Conservation (phyloP, 441 rosid genomes). For the Eutrema salsugineum region DNA sequence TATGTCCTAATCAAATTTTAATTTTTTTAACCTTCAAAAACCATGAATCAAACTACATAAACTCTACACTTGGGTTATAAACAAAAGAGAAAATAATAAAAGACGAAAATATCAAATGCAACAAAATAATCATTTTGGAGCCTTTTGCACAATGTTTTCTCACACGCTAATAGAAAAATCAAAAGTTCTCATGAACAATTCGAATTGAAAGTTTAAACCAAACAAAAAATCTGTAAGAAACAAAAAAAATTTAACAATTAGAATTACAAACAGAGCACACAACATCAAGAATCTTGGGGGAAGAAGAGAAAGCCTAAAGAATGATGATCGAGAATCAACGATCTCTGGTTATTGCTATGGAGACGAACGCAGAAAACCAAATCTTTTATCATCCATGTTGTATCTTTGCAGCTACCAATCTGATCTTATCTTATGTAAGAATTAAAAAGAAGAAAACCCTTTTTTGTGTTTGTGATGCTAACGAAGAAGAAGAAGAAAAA, state of each 20-base stretch:
- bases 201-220: slow-evolving; percentile 4
- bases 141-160: slow-evolving; percentile 23
- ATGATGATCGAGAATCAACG: slow-evolving; percentile 34
- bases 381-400: slow-evolving; percentile 24
- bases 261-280: slow-evolving; percentile 37
- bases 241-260: slow-evolving; percentile 17
- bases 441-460: not conserved
- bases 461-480: slow-evolving; percentile 17
- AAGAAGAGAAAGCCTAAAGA: slow-evolving; percentile 22
- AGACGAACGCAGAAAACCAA: slow-evolving; percentile 20
- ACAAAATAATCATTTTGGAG: slow-evolving; percentile 5
- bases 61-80: not conserved
- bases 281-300: slow-evolving; percentile 24
- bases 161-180: slow-evolving; percentile 24
- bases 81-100: not conserved
- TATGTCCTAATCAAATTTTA: not conserved
- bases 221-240: not conserved
- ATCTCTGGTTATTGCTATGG: slow-evolving; percentile 26
- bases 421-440: slow-evolving; percentile 28
- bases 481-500: not conserved
- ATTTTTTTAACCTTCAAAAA: not conserved
- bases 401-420: slow-evolving; percentile 30
- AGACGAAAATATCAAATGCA: not conserved
- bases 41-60: not conserved
- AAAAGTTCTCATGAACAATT: slow-evolving; percentile 25